Evolutionary conservation across 140 eudicot species (phyloP), one percentile per base, ranked within the genome.

Genomic region (Oenanthe javanica): DNA sequence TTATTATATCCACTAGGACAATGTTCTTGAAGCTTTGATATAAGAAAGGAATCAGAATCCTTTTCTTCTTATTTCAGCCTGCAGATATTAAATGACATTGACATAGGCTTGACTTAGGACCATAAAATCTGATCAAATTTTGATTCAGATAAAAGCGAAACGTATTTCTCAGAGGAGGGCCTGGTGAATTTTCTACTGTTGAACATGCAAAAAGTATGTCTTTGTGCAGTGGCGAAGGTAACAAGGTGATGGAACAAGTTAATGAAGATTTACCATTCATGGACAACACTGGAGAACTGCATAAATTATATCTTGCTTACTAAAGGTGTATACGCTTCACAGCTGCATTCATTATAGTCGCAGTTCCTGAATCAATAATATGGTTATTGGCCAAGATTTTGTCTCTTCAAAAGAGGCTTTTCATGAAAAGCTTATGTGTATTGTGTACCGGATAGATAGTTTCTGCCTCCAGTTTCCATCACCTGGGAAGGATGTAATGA

Each of bases 381-480:
- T 64, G 85, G 85, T 82, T 49, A 85, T 82, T 76, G 88, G 88
- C 71, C 88, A 85, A 50, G 88, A 85, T 79, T 85, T 85, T 82
- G 88, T 85, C 23, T 85, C 85, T 82, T 85, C 88, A 18, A 82
- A 82, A 85, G 88, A 85, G 76, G 85, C 84, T 43, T 79, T 75
- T 46, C 79, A 79, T 16, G 88, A 85, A 48, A 85, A 82, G 85
- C 79, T 74, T 85, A 82, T 71, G 84, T 71, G 82, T 74, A 82
- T 79, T 82, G 83, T 79, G 0, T 51, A 63, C 59, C 43, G 85
- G 69, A 85, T 81, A 64, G 85, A 84, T 23, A 76, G 87, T 85
- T 46, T 78, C 83, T 42, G 45, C 45, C 4, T 42, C 45, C 45
- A 42, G 4, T 42, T 42, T 2, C 4, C 45, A 42, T 42, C 45